Evolutionary conservation across 2,329 filamentous ascomycete genomes (phyloP), one percentile per base, ranked within the genome.

Genomic region (Colletotrichum liriopes): DNA sequence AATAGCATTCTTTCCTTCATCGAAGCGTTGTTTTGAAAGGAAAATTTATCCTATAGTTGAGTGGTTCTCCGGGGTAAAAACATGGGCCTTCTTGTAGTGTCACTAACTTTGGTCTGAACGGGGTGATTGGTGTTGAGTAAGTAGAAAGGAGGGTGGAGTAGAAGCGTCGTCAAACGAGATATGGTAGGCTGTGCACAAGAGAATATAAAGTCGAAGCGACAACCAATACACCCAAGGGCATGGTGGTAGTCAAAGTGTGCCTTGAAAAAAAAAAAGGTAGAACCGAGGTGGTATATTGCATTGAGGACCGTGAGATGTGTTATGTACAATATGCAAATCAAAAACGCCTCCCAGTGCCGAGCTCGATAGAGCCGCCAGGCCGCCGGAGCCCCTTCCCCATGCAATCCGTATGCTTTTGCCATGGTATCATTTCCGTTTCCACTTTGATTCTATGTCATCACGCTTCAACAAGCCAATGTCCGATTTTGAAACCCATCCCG

Each of bases 391-490:
- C 5, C 45, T 43, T 55, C 56, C n/a, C 65, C 70, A 70, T 72
- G 70, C 70, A 72, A 72, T 35, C 66, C 66, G 70, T 72, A 61
- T 72, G 59, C 60, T 60, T 70, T 59, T 70, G 65, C 43, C 60
- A 65, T 70, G 70, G 70, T 65, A 60, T 54, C 66, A 56, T 35
- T 72, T 20, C 69, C 59, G 18, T 58, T 39, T 39, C 37, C 43
- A 26, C 51, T 29, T 37, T n/a, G 37, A 49, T 11, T 72, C 54
- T 65, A 70, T 70, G 35, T 51, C 70, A 49, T 65, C 29, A 63
- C 51, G 58, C 43, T 60, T 55, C 39, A 32, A 62, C 8, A 60
- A 49, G 14, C 45, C 47, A 23, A 39, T 41, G 18, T 41, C 55
- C 39, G 3, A n/a, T 70, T 65, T 72, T 60, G 29, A 60, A 58